Base-by-base conservation (phyloP, 129 eudicot genomes). In the Lactuca saligna region DNA sequence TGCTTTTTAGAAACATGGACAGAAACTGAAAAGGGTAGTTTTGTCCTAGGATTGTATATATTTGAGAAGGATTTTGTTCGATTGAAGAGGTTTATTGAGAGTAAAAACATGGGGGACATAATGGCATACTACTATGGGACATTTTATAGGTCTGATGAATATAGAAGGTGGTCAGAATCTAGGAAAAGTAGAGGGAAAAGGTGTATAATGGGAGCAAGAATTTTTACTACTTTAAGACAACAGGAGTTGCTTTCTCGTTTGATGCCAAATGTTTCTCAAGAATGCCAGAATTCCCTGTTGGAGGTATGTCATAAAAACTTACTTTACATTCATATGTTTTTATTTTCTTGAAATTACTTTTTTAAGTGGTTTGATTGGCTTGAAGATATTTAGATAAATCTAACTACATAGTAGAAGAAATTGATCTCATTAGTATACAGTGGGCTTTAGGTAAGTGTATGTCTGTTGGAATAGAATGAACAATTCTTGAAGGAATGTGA, bases 31-130 rank as follows among this genome's bases (percentile, higher is more conserved):
- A 82, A 50, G 85, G 81, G 71, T 14, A 81, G 89, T 33, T 87
- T 91, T 57, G 72, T 91, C 46, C 87, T 91, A 42, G 95, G 90
- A 41, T 65, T 91, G 78, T 91, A 87, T 75, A 83, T 91, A 16
- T 91, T 85, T 64, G 73, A 66, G 74, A 91, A 85, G 83, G 74
- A 91, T 46, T 85, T 91, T 78, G 84, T 72, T 41, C 64, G 62
- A 17, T 66, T 91, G 56, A 79, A 69, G 57, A 62, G 68, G 46
- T 88, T 88, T 70, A 56, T 87, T 38, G 96, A 51, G 64, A 81
- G 72, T 69, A 91, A 91, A 75, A 65, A 59, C 7, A 80, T 78
- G 62, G 96, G 96, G 17, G 83, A 78, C 3, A 68, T 88, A 15
- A 20, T 78, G 74, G 70, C 82, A 0, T 87, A 70, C 34, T 91